Percentiles rank a stretch among this genome's conserved stretches.
Evolutionary conservation across 2,329 filamentous ascomycete species (phyloP).

Genomic region (Fusarium graminum): DNA sequence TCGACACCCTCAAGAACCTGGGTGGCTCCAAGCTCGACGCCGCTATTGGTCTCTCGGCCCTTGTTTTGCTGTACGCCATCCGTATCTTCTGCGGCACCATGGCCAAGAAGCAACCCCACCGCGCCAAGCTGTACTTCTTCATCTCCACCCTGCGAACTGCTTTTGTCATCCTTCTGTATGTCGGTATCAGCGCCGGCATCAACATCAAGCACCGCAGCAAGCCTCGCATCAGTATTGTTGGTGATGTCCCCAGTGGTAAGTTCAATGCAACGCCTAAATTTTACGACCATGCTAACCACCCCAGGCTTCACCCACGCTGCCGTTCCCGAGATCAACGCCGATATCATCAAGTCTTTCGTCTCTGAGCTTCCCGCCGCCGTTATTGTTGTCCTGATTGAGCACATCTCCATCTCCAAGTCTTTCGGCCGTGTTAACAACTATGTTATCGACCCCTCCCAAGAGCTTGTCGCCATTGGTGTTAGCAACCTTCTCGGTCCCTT

Average conservation of each 20-base stretch:
- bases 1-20: constrained; percentile 63
- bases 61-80: constrained; percentile 76
- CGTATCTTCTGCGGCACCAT: constrained; percentile 72
- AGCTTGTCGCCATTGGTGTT: constrained; percentile 81
- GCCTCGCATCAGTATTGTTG: constrained; percentile 74
- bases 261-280: not conserved
- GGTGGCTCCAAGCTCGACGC: constrained; percentile 72
- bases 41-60: constrained; percentile 77
- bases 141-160: constrained; percentile 80
- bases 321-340: constrained; percentile 71
- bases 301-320: constrained; percentile 77
- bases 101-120: constrained; percentile 75
- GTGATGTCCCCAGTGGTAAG: constrained; percentile 76
- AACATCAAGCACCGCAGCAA: constrained; percentile 71
- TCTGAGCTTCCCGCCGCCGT: constrained; percentile 78
- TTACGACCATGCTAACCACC: not conserved
- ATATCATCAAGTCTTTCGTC: constrained; percentile 73
- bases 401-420: constrained; percentile 86
- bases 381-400: constrained; percentile 83
- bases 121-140: constrained; percentile 82
- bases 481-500: constrained; percentile 82
- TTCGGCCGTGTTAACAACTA: constrained; percentile 87
- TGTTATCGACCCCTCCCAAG: constrained; percentile 82
- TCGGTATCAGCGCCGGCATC: constrained; percentile 78
- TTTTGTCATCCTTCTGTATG: constrained; percentile 85